Evolutionary conservation across 129 eudicot genomes (phyloP).

Genomic region (Ambrosia trifida): DNA sequence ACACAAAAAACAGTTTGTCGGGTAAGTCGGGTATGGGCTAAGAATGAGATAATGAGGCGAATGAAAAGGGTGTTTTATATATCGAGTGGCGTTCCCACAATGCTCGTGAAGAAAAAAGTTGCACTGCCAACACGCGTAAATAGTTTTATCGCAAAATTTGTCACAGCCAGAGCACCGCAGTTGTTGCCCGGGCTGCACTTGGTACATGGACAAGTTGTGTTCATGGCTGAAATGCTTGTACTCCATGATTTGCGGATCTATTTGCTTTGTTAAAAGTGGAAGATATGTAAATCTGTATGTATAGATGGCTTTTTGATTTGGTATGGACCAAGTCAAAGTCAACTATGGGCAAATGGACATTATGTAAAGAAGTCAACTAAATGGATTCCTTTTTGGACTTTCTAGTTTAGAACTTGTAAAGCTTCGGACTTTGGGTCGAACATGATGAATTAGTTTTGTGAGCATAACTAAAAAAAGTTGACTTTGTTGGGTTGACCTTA

Average conservation of each 20-base stretch:
- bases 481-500: constrained; percentile 24
- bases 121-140: constrained; percentile 63
- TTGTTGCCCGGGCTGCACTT: constrained; percentile 46
- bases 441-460: not conserved
- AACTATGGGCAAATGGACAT: constrained; percentile 28
- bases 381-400: constrained; percentile 22
- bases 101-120: constrained; percentile 67
- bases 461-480: constrained; percentile 3
- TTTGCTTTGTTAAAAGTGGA: constrained; percentile 17
- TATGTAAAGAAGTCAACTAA: constrained; percentile 25
- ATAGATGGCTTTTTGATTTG: constrained; percentile 4
- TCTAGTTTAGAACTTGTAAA: not conserved
- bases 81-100: constrained; percentile 63
- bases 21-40: constrained; percentile 62
- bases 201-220: constrained; percentile 53
- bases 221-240: constrained; percentile 76
- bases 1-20: constrained; percentile 56
- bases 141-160: constrained; percentile 34
- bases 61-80: constrained; percentile 56
- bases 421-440: constrained; percentile 25
- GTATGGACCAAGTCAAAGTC: constrained; percentile 34
- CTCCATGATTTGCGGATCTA: constrained; percentile 44
- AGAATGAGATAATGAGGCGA: constrained; percentile 54
- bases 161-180: constrained; percentile 64
- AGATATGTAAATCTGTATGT: not conserved